Percentiles rank a stretch among this genome's conserved stretches.
Conservation (phyloP, 257 asterid genomes). For the Solanum ossicruentum region DNA sequence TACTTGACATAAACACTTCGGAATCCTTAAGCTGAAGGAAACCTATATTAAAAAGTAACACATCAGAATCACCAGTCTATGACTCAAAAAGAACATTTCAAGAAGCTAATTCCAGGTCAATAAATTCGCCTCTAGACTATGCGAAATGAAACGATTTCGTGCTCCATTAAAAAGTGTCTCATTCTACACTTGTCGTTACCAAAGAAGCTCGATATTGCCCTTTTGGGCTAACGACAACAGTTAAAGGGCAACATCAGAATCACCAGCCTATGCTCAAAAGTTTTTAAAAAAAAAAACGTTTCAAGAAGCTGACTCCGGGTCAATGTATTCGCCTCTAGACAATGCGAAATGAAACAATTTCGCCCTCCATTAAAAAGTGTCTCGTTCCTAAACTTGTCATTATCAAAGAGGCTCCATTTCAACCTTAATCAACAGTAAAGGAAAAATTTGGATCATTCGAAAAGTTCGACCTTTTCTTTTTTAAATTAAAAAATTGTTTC, state of each 20-base stretch:
- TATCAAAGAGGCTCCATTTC: neutral
- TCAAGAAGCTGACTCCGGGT: neutral
- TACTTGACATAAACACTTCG: conserved; percentile 20
- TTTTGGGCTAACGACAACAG: too few species aligned
- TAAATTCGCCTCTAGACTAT: neutral
- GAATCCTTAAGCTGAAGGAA: conserved; percentile 65
- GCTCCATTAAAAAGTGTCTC: neutral
- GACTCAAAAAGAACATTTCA: neutral
- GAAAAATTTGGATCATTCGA: neutral
- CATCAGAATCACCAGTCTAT: neutral
- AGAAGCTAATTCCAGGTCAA: neutral
- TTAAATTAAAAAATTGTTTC: too few species aligned
- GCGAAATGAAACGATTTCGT: neutral
- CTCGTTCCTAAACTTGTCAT: neutral
- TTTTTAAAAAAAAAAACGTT: neutral
- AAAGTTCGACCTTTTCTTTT: neutral
- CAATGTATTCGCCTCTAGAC: neutral
- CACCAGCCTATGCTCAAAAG: neutral
- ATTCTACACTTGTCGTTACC: neutral
- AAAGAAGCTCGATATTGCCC: too few species aligned
- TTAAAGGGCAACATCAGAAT: neutral
- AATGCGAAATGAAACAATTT: neutral
- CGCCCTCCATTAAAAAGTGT: neutral
- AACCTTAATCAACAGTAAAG: neutral
- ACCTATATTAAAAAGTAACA: conserved; percentile 20